Base-by-base conservation (phyloP, 495 filamentous ascomycete species). In the Penicillium silybi region DNA sequence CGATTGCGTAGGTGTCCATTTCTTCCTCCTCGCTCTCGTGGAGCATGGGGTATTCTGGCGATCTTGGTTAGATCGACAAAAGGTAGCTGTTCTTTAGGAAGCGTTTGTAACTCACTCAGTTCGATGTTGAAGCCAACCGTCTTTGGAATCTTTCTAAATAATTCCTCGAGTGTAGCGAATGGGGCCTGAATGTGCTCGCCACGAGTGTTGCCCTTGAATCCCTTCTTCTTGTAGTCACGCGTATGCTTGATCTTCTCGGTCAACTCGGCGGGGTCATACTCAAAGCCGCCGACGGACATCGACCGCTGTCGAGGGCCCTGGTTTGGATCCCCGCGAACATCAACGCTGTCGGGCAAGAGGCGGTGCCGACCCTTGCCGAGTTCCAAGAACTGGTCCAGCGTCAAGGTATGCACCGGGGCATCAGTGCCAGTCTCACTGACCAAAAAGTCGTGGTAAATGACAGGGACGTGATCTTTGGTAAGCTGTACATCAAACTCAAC, bases 371-470 rank as follows among this genome's bases (percentile, higher is more conserved):
- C 55, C 17, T 84, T 77, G 59, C 88, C 91, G 54, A 96, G 78
- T 57, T 95, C 88, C 22, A 97, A 79, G 69, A 97, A 96, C 67
- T 83, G 95, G 54, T 98, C 92, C 3, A 97, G 74, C 0, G 92
- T 97, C 46, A 99, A 76, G 4, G 89, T 91, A 61, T 99, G 95
- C 1, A 99, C 91, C 0, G 95, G 95, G 0, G 92, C 95, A 68
- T 99, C 95, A 50, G 96, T 95, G 1, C 95, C 95, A 0, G 95
- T 99, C 71, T 99, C 95, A 64, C 90, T 96, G 67, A 99, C 93
- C 15, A 99, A 77, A 60, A 99, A 99, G 68, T 99, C 95, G 66
- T 99, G 95, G 67, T 99, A 99, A 59, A 99, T 96, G 59, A 99
- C 92, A 16, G 95, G 95, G 7, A 99, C 90, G 68, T 93, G 92